Conservation (phyloP, 768 basidiomycete genomes). For the Termitomyces sp. region DNA sequence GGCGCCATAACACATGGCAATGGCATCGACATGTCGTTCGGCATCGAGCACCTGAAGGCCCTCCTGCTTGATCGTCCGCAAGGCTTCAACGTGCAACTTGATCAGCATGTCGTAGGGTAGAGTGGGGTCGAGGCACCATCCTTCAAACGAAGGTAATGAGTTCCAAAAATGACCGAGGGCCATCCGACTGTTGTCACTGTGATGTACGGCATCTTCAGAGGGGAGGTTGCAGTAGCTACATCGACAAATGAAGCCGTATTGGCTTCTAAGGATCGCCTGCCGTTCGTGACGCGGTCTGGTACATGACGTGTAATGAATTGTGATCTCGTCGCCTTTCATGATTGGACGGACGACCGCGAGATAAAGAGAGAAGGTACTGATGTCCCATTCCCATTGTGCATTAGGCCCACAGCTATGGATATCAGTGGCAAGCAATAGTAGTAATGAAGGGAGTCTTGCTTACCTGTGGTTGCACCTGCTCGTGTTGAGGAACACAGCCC, state of each 20-base stretch:
- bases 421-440: neutral
- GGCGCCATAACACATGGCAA: conserved; percentile 41
- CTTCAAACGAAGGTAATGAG: conserved; percentile 27
- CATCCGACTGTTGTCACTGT: conserved; percentile 28
- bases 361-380: conserved; percentile 25
- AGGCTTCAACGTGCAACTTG: conserved; percentile 27
- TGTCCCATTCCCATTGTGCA: conserved; percentile 36
- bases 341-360: conserved; percentile 35
- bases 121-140: conserved; percentile 29
- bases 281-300: conserved; percentile 21
- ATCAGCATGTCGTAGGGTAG: conserved; percentile 28
- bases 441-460: conserved; percentile 1
- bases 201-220: conserved; percentile 8
- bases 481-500: conserved; percentile 32
- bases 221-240: conserved; percentile 26
- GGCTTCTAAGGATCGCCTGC: conserved; percentile 17
- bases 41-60: conserved; percentile 29
- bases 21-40: conserved; percentile 31
- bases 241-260: conserved; percentile 31
- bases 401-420: conserved; percentile 36
- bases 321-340: conserved; percentile 32
- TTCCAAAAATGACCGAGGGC: conserved; percentile 27
- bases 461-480: conserved; percentile 42
- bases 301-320: conserved; percentile 31
- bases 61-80: conserved; percentile 29